Conservation (phyloP, 768 basidiomycete genomes). For the Rhodotorula paludigena region DNA sequence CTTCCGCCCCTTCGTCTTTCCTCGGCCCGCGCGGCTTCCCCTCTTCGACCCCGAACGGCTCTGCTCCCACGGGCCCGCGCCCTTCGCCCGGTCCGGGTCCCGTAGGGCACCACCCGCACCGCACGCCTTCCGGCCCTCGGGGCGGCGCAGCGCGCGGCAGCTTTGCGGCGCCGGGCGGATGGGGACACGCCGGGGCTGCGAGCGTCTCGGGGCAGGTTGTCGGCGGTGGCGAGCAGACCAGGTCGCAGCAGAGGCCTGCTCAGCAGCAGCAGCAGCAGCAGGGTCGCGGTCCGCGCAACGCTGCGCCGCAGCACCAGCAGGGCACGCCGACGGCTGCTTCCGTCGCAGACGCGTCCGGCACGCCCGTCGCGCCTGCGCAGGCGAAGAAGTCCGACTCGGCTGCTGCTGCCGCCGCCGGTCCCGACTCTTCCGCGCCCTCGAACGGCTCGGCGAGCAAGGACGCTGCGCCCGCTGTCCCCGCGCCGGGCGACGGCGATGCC, state of each 20-base stretch:
- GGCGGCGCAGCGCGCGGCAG: conserved; percentile 4
- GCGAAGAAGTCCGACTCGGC: not conserved
- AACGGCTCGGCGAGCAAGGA: too few species aligned
- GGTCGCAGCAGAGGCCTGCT: too few species aligned
- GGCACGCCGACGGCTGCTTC: not conserved
- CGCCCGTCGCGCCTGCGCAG: not conserved
- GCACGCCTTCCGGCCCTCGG: conserved; percentile 1
- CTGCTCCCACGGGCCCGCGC: not conserved
- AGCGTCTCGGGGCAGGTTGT: not conserved
- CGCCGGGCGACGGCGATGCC: not conserved
- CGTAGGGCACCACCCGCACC: conserved; percentile 3
- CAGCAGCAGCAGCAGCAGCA: not conserved
- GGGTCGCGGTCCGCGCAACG: too few species aligned
- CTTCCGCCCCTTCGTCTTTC: not conserved
- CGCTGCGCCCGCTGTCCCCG: too few species aligned
- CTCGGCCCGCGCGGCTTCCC: not conserved
- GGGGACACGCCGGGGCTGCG: not conserved
- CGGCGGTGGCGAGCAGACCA: not conserved
- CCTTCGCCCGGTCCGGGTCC: too few species aligned
- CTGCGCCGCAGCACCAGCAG: not conserved
- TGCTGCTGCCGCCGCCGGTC: not conserved
- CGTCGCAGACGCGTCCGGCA: not conserved
- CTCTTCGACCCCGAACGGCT: not conserved
- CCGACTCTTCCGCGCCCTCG: not conserved
- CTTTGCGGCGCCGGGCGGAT: not conserved